These are phyloP conservation scores for Phytophthora capsici DNA, from an alignment of 352 stramenopile genomes.

Conservation along the genomic window DNA sequence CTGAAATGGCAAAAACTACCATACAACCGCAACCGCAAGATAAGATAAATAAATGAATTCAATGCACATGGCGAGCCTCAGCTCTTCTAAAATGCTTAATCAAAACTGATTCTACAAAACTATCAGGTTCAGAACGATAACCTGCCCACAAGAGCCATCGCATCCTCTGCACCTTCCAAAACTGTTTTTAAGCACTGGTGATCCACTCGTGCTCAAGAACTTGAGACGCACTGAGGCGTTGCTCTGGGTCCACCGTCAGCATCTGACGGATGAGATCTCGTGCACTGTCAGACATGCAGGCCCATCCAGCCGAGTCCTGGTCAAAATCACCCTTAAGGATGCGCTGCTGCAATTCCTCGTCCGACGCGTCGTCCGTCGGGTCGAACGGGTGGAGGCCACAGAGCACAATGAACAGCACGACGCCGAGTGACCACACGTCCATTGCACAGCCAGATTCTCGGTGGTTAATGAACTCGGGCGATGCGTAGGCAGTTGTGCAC, in stretches of 20 bases:
- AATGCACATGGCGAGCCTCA: constrained; percentile 21
- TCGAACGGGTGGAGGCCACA: constrained; percentile 65
- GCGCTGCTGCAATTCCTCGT: constrained; percentile 45
- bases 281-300: constrained; percentile 48
- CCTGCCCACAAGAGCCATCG: no score
- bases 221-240: constrained; percentile 50
- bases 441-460: constrained; percentile 40
- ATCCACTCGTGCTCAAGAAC: constrained; percentile 68
- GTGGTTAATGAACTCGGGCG: constrained; percentile 50
- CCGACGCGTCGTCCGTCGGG: constrained; percentile 52
- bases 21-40: background rate
- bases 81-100: constrained; percentile 35
- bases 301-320: constrained; percentile 39
- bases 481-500: constrained; percentile 48
- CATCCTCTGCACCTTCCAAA: constrained; percentile 8
- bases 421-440: constrained; percentile 65
- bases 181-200: constrained; percentile 8
- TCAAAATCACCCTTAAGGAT: constrained; percentile 53
- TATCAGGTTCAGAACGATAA: background rate
- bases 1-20: background rate
- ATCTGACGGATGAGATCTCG: constrained; percentile 50
- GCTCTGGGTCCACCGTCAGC: constrained; percentile 47
- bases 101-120: constrained; percentile 20
- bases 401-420: constrained; percentile 65
- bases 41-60: constrained; percentile 24